These are phyloP conservation scores for Delonix regia DNA, from an alignment of 306 rosid species.

Conservation along the genomic window DNA sequence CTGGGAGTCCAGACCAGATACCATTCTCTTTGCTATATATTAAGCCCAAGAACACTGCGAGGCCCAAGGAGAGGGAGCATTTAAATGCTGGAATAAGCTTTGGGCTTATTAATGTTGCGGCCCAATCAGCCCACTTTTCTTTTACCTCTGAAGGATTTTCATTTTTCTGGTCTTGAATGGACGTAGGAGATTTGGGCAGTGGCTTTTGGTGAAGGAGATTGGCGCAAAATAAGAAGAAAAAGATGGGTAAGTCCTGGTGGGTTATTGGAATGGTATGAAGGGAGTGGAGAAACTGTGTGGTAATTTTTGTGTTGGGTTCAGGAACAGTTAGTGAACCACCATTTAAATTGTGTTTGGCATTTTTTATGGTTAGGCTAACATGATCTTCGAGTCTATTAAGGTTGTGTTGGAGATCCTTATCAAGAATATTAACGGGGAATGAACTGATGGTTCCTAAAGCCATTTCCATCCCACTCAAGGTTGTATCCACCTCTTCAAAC, in stretches of 20 bases:
- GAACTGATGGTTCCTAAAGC: conserved; percentile 46
- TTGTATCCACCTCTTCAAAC: conserved; percentile 43
- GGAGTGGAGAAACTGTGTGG: conserved; percentile 39
- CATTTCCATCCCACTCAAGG: conserved; percentile 66
- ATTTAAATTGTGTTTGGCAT: conserved; percentile 14
- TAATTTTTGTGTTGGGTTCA: conserved; percentile 41
- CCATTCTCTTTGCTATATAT: conserved; percentile 54
- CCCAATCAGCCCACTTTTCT: conserved; percentile 18
- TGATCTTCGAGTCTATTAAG: conserved; percentile 43
- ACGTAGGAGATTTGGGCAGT: neutral
- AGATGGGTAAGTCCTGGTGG: conserved; percentile 49
- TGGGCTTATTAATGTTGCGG: conserved; percentile 13
- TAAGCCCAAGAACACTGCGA: conserved; percentile 57
- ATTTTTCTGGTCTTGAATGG: neutral
- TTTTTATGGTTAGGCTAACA: conserved; percentile 28
- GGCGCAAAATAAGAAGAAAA: conserved; percentile 65
- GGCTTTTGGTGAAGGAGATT: conserved; percentile 42
- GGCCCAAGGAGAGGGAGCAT: conserved; percentile 56
- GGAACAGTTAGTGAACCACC: conserved; percentile 46
- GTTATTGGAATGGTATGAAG: conserved; percentile 45
- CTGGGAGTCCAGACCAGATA: conserved; percentile 59
- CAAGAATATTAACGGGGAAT: conserved; percentile 44
- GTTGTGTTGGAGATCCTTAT: conserved; percentile 42
- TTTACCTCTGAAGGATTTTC: conserved; percentile 14
- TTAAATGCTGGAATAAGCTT: conserved; percentile 46